Base-by-base conservation (phyloP, 768 basidiomycete genomes). In the Mycena belliarum region DNA sequence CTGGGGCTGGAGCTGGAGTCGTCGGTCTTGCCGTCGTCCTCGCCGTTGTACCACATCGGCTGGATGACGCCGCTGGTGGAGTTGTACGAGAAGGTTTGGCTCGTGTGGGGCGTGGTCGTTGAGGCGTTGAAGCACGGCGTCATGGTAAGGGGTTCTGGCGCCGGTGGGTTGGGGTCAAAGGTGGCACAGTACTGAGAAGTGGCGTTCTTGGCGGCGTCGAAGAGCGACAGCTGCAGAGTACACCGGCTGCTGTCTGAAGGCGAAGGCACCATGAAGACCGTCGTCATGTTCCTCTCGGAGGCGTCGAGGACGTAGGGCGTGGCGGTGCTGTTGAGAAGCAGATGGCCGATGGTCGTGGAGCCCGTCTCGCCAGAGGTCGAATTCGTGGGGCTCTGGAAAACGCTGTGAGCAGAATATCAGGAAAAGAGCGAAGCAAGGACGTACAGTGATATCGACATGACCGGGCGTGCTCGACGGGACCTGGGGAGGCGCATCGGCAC, bases 11-110 rank as follows among this genome's bases (percentile, higher is more conserved):
- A 32, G 2, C 43, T 56, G 4, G 47, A 59, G 25, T 58, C 41
- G 18, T 65, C 62, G 11, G 55, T 60, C 38, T 58, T 63, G 23
- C 66, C 69, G 26, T 76, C 67, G 37, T 72, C 66, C 23, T 67
- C 63, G 18, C 66, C 60, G 38, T 65, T 40, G 56, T 67, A 66
- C 77, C 81, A 82, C 64, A 83, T 79, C 4, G 89, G 90, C 25
- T 71, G 73, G 52, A 92, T 66, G 21, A 72, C 70, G 8, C 82
- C 80, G 12, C 77, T 80, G 0, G 52, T 57, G 15, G 71, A 65
- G 61, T 86, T 73, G 67, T 82, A 90, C 29, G 78, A 69, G 69
- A 91, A 92, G 6, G 74, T 61, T 68, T 92, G 89, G 60, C 81
- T 84, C 63, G 69, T 70, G 63, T 79, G 74, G 20, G 59, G 41